These are phyloP conservation scores for Fraxinus paxiana DNA, from an alignment of 305 asterid species.

Conservation along the genomic window DNA sequence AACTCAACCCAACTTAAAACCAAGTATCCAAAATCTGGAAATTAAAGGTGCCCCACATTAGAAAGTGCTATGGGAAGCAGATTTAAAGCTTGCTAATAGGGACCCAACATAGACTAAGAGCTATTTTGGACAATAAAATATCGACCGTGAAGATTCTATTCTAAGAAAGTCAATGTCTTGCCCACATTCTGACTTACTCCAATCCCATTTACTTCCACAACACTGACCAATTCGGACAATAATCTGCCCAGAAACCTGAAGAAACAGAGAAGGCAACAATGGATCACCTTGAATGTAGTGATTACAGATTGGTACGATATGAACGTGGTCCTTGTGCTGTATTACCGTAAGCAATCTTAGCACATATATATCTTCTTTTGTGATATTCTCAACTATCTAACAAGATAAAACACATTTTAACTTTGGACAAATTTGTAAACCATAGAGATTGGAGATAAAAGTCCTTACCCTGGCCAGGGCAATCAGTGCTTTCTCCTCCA, in stretches of 20 bases:
- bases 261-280: background rate
- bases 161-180: background rate
- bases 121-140: background rate
- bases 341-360: background rate
- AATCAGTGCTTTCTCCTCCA: slow-evolving; percentile 83
- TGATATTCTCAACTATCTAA: background rate
- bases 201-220: background rate
- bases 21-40: background rate
- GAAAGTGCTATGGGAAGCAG: background rate
- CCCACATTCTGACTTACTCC: background rate
- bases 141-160: background rate
- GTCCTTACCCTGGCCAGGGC: slow-evolving; percentile 78
- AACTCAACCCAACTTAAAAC: background rate
- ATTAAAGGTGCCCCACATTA: background rate
- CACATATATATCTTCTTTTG: background rate
- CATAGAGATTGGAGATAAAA: slow-evolving; percentile 23
- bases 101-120: background rate
- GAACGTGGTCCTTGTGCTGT: background rate
- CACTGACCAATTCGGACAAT: background rate
- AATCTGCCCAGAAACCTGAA: background rate
- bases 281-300: background rate
- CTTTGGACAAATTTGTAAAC: background rate
- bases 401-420: background rate
- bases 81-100: background rate
- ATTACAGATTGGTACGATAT: background rate